A percentile compares a stretch with the other conserved stretches of the same genome.
Evolutionary conservation across 495 filamentous ascomycete species (phyloP).

Genomic region (Cercophora scortea): DNA sequence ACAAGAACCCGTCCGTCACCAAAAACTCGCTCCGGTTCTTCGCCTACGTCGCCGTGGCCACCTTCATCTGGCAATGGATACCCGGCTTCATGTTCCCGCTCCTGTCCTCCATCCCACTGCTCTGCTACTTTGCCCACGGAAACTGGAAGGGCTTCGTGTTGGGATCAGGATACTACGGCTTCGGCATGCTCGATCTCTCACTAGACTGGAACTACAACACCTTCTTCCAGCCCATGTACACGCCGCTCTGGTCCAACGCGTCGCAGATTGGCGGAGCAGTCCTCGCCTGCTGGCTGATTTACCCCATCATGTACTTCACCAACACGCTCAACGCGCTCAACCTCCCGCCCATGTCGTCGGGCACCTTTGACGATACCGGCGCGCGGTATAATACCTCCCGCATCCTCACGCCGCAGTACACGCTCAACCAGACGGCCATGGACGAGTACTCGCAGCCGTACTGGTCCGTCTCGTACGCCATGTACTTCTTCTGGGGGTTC

Average conservation of each 20-base stretch:
- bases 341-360: slow-evolving; percentile 36
- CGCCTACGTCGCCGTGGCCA: slow-evolving; percentile 7
- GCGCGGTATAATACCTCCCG: slow-evolving; percentile 33
- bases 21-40: slow-evolving; percentile 15
- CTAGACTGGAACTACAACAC: slow-evolving; percentile 17
- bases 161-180: slow-evolving; percentile 9
- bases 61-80: slow-evolving; percentile 18
- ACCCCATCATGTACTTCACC: slow-evolving; percentile 14
- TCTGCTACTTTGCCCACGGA: slow-evolving; percentile 16
- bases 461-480: slow-evolving; percentile 39
- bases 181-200: slow-evolving; percentile 13
- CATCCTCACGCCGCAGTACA: slow-evolving; percentile 33
- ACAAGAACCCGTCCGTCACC: slow-evolving; percentile 12
- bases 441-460: slow-evolving; percentile 40
- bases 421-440: slow-evolving; percentile 34
- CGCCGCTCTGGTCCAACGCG: slow-evolving; percentile 14
- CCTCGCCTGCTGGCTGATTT: slow-evolving; percentile 7
- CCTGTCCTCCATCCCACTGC: slow-evolving; percentile 11
- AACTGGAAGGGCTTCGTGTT: slow-evolving; percentile 11
- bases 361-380: slow-evolving; percentile 42
- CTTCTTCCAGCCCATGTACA: slow-evolving; percentile 13
- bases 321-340: slow-evolving; percentile 24
- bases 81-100: slow-evolving; percentile 17
- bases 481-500: slow-evolving; percentile 11
- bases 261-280: slow-evolving; percentile 4